These are phyloP conservation scores for Zizania latifolia DNA, from an alignment of 176 grass and related monocot genomes.

Conservation along the genomic window DNA sequence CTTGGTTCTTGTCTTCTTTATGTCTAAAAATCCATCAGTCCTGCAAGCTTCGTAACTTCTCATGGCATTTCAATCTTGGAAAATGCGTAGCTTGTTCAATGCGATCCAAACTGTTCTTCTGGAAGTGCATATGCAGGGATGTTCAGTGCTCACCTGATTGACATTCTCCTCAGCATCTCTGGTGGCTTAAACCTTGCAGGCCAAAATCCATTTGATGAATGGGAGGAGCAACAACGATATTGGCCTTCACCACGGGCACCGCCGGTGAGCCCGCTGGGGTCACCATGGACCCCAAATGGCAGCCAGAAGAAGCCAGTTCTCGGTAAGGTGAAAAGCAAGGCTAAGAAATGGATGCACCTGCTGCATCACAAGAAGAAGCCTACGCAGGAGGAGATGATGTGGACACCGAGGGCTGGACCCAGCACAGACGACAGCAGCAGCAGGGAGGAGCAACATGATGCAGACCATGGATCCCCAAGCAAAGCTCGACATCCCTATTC, in stretches of 20 bases:
- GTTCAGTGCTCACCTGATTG: neutral
- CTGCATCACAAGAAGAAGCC: constrained; percentile 64
- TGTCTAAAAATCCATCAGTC: neutral
- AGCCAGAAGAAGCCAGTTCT: constrained; percentile 57
- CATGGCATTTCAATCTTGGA: neutral
- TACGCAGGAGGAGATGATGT: constrained; percentile 39
- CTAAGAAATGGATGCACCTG: constrained; percentile 67
- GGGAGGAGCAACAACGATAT: constrained; percentile 48
- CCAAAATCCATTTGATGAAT: constrained; percentile 32
- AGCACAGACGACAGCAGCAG: neutral
- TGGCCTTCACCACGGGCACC: constrained; percentile 46
- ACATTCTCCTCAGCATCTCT: neutral
- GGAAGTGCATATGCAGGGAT: neutral
- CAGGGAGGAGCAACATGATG: neutral
- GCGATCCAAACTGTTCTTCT: neutral
- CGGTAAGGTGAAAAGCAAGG: constrained; percentile 66
- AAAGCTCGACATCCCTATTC: neutral
- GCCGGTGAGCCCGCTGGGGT: constrained; percentile 30
- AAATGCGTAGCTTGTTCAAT: neutral
- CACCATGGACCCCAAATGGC: constrained; percentile 35
- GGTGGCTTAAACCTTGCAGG: constrained; percentile 24
- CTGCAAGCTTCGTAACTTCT: neutral
- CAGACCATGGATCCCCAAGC: constrained; percentile 23
- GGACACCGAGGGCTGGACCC: constrained; percentile 44
- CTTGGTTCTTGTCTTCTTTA: neutral